Evolutionary conservation across 148 eudicot species (phyloP).

Genomic region (Camellia lanceoleosa): DNA sequence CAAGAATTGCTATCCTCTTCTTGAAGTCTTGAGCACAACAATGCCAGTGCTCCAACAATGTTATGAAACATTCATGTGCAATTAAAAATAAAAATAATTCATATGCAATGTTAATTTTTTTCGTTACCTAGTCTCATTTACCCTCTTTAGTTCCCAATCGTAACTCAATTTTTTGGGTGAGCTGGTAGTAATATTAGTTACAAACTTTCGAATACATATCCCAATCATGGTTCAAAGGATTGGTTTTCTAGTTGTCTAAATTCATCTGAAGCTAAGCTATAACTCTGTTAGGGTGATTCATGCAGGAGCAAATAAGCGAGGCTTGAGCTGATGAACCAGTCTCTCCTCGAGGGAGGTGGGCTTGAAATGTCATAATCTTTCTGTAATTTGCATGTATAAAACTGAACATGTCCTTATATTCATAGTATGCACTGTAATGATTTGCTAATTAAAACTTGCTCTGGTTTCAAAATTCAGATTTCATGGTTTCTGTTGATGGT

Average conservation of each 20-base stretch:
- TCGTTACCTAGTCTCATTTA: not conserved
- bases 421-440: slow-evolving; percentile 10
- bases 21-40: not conserved
- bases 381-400: slow-evolving; percentile 10
- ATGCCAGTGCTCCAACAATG: not conserved
- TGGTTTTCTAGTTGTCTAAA: not conserved
- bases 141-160: too few relatives aligned
- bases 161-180: not conserved
- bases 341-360: slow-evolving; percentile 7
- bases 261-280: not conserved
- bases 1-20: not conserved
- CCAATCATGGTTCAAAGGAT: not conserved
- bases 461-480: not conserved
- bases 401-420: not conserved
- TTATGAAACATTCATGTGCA: not conserved
- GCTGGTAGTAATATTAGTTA: not conserved
- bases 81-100: not conserved
- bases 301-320: slow-evolving; percentile 23
- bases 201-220: not conserved
- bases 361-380: slow-evolving; percentile 1
- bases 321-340: slow-evolving; percentile 14
- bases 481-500: not conserved
- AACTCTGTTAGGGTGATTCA: not conserved
- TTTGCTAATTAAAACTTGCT: not conserved
- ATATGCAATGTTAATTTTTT: not conserved